Percentiles rank a stretch among this genome's conserved stretches.
These are phyloP conservation scores for Pseudozyma hubeiensis DNA, from an alignment of 1,284 basidiomycete species.

Conservation along the genomic window DNA sequence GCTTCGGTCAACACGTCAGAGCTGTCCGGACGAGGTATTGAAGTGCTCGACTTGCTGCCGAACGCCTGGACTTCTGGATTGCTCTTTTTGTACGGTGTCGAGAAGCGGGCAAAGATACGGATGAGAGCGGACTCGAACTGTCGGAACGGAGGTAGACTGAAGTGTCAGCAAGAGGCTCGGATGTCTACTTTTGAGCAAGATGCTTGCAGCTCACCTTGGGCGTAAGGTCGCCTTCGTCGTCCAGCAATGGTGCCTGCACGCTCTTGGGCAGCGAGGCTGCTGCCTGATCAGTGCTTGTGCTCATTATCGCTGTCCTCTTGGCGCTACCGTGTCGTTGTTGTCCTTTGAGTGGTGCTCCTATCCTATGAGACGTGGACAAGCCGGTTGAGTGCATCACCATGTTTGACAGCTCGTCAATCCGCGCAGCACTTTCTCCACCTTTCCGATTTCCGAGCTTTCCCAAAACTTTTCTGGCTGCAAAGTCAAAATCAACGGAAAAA, in stretches of 20 bases:
- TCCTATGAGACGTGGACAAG: background rate
- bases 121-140: slow-evolving; percentile 41
- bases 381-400: background rate
- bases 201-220: slow-evolving; percentile 16
- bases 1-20: slow-evolving; percentile 33
- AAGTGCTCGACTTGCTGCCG: slow-evolving; percentile 7
- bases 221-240: slow-evolving; percentile 48
- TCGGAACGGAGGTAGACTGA: background rate
- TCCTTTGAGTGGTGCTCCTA: too few species aligned
- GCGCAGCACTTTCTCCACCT: slow-evolving; percentile 22
- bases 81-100: slow-evolving; percentile 20
- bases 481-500: background rate
- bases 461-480: slow-evolving; percentile 18
- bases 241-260: slow-evolving; percentile 27
- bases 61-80: slow-evolving; percentile 11
- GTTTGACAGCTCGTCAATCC: slow-evolving; percentile 2
- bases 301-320: slow-evolving; percentile 2
- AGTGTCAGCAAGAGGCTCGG: background rate
- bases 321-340: too few species aligned
- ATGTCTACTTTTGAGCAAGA: background rate
- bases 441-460: slow-evolving; percentile 31
- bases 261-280: background rate
- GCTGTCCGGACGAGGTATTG: slow-evolving; percentile 19
- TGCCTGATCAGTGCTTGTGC: background rate
- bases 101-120: slow-evolving; percentile 47